Base-by-base conservation (phyloP, 208 protist genomes). In the Trypanosoma mega region DNA sequence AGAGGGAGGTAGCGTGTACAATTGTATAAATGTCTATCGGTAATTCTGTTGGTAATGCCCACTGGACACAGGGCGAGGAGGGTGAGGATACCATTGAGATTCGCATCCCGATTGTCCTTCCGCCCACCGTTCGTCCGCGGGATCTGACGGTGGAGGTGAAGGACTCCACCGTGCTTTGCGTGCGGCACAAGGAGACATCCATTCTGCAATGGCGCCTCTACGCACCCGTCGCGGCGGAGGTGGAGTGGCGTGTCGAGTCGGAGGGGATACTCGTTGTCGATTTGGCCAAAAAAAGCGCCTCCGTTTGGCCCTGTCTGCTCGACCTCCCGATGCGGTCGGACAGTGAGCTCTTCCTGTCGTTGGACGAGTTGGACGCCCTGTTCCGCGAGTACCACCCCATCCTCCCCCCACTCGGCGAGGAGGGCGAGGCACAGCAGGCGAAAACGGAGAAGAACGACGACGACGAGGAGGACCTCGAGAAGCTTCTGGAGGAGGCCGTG, bases 161-260 rank as follows among this genome's bases (percentile, higher is more conserved):
- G 58, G 89, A 93, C 44, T 49, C 56, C 52, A 46, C 68, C 6
- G 73, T 96, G 21, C 74, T 96, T 29, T 87, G 82, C 62, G 74
- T 96, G 36, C 78, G 72, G 30, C 81, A 90, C 52, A 55, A 77
- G 12, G 67, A 79, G 18, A 85, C 69, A 9, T 53, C 55, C 30
- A 80, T 96, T 21, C 45, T 93, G 23, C 89, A 93, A 71, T 93
- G 86, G 86, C 89, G 89, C 56, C 85, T 96, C 27, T 87, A 82
- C 69, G 76, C 73, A 34, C 14, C 70, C 43, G 82, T 96, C 34
- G 74, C 72, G 34, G 61, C 74, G 16, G 84, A 93, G 63, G 80
- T 92, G 36, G 86, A 93, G 70, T 92, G 86, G 85, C 76, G 84
- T 48, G 78, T 92, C 26, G 80, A 90, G 68, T 54, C 80, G 12